Base-by-base conservation (phyloP, 2,329 filamentous ascomycete genomes). In the Hypoxylon sp. region DNA sequence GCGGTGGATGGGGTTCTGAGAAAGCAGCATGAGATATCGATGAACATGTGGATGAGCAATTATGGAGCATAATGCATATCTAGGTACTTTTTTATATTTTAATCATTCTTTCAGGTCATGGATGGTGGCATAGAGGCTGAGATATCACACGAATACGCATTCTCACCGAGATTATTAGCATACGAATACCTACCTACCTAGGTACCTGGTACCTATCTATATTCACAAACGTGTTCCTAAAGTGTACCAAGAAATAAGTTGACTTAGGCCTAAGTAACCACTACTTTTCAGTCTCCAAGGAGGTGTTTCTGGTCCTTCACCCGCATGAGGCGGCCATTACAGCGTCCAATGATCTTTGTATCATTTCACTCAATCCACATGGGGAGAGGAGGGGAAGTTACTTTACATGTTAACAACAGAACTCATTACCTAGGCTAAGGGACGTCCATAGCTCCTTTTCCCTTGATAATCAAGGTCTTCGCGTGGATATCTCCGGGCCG, bases 1-100 rank as follows among this genome's bases (percentile, higher is more conserved):
- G 88, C 41, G 88, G 88, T 48, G 88, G 85, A 0, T 90, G 68
- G 70, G 70, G 71, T n/a, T 21, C 48, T 34, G 23, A 21, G 17
- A 21, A n/a, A 11, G n/a, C 17, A 21, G 17, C 7, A 34, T 51
- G 28, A 49, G 23, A 49, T 4, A 38, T 10, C 3, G 9, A 43
- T 2, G 11, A 3, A 17, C 38, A 43, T 19, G 17, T 9, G 11
- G 38, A 11, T 43, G 38, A 43, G 38, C 38, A 43, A 21, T 43
- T 17, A 43, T 43, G 38, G 38, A 43, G 38, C 38, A 43, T 43
- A 21, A 30, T 30, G 28, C 28, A 30, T 30, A 30, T 30, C 6
- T 30, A 30, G n/a, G n/a, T n/a, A n/a, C n/a, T n/a, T n/a, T n/a
- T n/a, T n/a, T n/a, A n/a, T n/a, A n/a, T n/a, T 30, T 30, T 30